Base-by-base conservation (phyloP, 306 rosid genomes). In the Vigna hirtella region DNA sequence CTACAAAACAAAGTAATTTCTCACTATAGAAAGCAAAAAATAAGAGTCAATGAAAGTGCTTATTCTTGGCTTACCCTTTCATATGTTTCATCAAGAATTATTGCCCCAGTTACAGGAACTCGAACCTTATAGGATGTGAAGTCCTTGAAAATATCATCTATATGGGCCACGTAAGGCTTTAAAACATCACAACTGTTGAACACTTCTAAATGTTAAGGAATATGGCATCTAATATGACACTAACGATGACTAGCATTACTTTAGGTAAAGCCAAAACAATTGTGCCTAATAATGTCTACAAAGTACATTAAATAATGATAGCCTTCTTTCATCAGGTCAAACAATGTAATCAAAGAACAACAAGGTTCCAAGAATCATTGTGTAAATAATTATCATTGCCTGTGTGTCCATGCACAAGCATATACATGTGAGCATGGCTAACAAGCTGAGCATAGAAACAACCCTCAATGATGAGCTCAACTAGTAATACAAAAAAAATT, bases 21-120 rank as follows among this genome's bases (percentile, higher is more conserved):
- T 40, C 36, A 47, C 62, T 69, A 70, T 11, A 70, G 42, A 55
- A 48, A 48, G 42, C 45, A 80, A 34, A 51, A 38, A 56, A 43
- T 40, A 6, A 11, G 59, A 28, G 76, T 52, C 28, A 13, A 15
- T 13, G 15, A 71, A 32, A 32, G 76, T 45, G 26, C 59, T 58
- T 59, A 77, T 61, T 61, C 47, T 71, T 43, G 49, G 61, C 93
- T 88, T 83, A 95, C 99, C 98, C 99, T 83, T 89, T 95, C 96
- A 80, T 64, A 89, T 36, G 98, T 93, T 86, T 95, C 97, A 87
- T 95, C 99, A 76, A 95, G 89, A 87, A 95, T 95, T 84, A 95
- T 95, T 28, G 94, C 97, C 36, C 99, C 99, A 32, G 99, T 95
- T 51, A 95, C 99, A 28, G 99, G 99, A 66, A 95, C 99, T 43